Evolutionary conservation across 148 eudicot genomes (phyloP), one percentile per base, ranked within the genome.

Genomic region (Spergularia bocconei): DNA sequence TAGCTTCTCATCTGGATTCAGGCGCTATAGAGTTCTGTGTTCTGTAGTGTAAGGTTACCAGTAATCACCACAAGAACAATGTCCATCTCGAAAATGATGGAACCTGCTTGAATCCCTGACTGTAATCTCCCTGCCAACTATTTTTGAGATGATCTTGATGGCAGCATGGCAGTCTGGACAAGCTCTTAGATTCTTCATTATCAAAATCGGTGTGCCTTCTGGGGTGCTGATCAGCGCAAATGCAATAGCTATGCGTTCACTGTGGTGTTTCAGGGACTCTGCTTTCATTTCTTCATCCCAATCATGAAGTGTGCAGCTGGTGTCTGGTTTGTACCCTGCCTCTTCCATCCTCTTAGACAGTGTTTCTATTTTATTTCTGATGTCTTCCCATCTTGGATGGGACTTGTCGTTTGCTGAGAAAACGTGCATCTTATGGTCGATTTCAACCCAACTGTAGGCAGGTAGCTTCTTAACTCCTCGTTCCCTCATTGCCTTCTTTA

Each of bases 21-120:
- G 6, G 48, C 6, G 10, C 8, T 44, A 44, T 44, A 6, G 4
- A 4, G 8, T 44, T 44, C 8, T 44, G 48, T n/a, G n/a, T n/a
- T n/a, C n/a, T n/a, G n/a, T n/a, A n/a, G n/a, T n/a, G n/a, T 9
- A 44, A 8, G 48, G 2, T 44, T 8, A 44, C 97, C 97, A 92
- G 71, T 87, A 92, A 88, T 90, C 94, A 39, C 78, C 83, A 77
- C 89, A 89, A 29, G 89, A 91, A 75, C 91, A 91, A 77, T 52
- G 52, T 50, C 90, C 97, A 68, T 88, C 82, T 84, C 69, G 85
- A 72, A 88, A 92, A 81, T 86, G 97, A 80, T 92, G 97, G 66
- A 90, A 92, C 83, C 95, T 87, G 73, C 88, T 92, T 4, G 91
- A 88, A 81, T 92, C 97, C 78, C 97, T 86, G 2, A 90, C 95